A percentile compares a stretch with the other conserved stretches of the same genome.
phyloP scores from a whole-genome alignment of 371 early-diverging fungal genomes.

The Mucor racemosus region DNA sequence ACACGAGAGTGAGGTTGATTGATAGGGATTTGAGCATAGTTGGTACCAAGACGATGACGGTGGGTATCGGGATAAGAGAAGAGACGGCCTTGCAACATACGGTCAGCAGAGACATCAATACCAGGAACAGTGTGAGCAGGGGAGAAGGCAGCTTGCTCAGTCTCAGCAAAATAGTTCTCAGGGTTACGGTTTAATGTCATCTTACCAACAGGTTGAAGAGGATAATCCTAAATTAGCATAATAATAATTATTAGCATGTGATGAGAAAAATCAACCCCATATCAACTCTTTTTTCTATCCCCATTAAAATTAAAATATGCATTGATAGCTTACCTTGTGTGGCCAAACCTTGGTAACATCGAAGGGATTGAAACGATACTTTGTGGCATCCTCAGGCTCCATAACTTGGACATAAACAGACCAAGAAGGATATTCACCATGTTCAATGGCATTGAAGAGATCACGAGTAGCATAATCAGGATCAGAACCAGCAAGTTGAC shows the following conservation, averaged over 20 bases:
- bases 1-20: conserved; percentile 64
- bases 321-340: conserved; percentile 51
- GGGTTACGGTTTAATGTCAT: conserved; percentile 80
- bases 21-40: conserved; percentile 81
- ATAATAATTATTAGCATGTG: conserved; percentile 5
- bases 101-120: conserved; percentile 73
- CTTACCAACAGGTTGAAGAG: conserved; percentile 74
- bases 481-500: conserved; percentile 59
- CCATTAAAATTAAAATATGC: background rate
- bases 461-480: conserved; percentile 83
- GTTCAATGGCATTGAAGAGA: conserved; percentile 74
- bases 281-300: background rate
- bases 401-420: conserved; percentile 78
- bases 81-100: conserved; percentile 81
- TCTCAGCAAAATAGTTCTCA: conserved; percentile 82
- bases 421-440: conserved; percentile 79
- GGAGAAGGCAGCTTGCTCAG: conserved; percentile 81
- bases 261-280: conserved; percentile 13
- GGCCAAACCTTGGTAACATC: conserved; percentile 89
- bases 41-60: conserved; percentile 79
- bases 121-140: conserved; percentile 79
- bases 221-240: conserved; percentile 51
- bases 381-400: conserved; percentile 72
- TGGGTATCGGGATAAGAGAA: conserved; percentile 87
- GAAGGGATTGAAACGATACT: conserved; percentile 77